Evolutionary conservation across 306 rosid genomes (phyloP).

Genomic region (Casuarina glauca): DNA sequence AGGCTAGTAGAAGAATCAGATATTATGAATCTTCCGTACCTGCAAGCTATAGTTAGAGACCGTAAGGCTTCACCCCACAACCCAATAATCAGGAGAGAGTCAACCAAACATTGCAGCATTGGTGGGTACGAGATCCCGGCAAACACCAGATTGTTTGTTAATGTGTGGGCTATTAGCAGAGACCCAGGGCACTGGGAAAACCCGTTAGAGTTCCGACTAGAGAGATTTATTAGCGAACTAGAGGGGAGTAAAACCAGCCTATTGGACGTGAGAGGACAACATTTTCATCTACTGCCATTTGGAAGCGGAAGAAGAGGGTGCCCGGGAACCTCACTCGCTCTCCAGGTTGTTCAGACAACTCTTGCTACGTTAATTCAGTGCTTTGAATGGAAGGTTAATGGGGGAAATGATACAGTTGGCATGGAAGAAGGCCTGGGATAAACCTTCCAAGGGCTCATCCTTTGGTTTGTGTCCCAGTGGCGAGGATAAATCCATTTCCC

Average conservation of each 20-base stretch:
- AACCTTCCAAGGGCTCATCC: conserved; percentile 63
- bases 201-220: conserved; percentile 70
- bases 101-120: conserved; percentile 40
- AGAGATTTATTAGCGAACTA: conserved; percentile 48
- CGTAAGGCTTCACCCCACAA: conserved; percentile 75
- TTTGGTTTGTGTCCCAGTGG: conserved; percentile 43
- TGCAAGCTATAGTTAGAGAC: conserved; percentile 82
- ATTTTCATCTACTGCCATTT: conserved; percentile 72
- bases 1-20: conserved; percentile 70
- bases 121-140: conserved; percentile 67
- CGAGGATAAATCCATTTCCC: conserved; percentile 34
- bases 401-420: conserved; percentile 26
- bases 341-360: conserved; percentile 55
- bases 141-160: conserved; percentile 61
- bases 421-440: conserved; percentile 70
- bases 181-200: conserved; percentile 70
- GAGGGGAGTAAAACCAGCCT: conserved; percentile 40
- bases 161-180: conserved; percentile 79
- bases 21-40: conserved; percentile 56
- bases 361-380: conserved; percentile 79
- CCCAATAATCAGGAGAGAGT: conserved; percentile 65
- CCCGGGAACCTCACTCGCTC: conserved; percentile 71
- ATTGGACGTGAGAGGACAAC: conserved; percentile 70
- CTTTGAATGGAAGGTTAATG: conserved; percentile 60
- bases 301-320: conserved; percentile 90